These are phyloP conservation scores for Petunia hybrid DNA, from an alignment of 305 asterid genomes.

Conservation along the genomic window DNA sequence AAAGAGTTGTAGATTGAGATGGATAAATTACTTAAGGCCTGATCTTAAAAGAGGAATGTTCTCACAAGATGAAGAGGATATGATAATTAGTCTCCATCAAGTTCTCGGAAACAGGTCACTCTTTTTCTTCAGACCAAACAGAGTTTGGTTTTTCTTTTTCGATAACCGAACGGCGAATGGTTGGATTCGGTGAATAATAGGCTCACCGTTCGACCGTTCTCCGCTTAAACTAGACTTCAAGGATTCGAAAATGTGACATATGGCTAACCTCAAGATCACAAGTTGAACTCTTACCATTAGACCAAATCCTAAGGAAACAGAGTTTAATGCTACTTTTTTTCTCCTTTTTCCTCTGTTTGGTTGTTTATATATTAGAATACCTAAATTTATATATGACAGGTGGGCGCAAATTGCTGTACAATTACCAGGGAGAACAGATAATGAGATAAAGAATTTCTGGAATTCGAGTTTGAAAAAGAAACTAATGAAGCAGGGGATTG, in stretches of 20 bases:
- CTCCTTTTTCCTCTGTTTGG: neutral
- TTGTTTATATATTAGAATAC: neutral
- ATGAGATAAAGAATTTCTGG: conserved; percentile 91
- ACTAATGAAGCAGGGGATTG: conserved; percentile 77
- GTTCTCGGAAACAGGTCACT: conserved; percentile 76
- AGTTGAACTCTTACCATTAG: too few relatives aligned
- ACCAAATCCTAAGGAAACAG: too few relatives aligned
- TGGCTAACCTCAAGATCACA: too few relatives aligned
- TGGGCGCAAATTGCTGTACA: conserved; percentile 95
- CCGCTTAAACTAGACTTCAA: too few relatives aligned
- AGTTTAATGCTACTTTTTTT: neutral
- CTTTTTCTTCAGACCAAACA: neutral
- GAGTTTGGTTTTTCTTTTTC: neutral
- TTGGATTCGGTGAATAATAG: too few relatives aligned
- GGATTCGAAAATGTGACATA: too few relatives aligned
- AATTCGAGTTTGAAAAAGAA: conserved; percentile 81
- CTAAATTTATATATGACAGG: conserved; percentile 45
- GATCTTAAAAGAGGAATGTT: conserved; percentile 89
- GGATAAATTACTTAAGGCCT: conserved; percentile 85
- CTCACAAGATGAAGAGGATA: conserved; percentile 78
- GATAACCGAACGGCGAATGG: too few relatives aligned
- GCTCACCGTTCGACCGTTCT: too few relatives aligned
- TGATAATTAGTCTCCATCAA: conserved; percentile 67
- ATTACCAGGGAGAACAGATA: conserved; percentile 88
- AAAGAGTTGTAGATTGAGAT: conserved; percentile 74